A percentile compares a stretch with the other conserved stretches of the same genome.
phyloP scores from a whole-genome alignment of 176 grass and related monocot species.

The Lolium rigidum region DNA sequence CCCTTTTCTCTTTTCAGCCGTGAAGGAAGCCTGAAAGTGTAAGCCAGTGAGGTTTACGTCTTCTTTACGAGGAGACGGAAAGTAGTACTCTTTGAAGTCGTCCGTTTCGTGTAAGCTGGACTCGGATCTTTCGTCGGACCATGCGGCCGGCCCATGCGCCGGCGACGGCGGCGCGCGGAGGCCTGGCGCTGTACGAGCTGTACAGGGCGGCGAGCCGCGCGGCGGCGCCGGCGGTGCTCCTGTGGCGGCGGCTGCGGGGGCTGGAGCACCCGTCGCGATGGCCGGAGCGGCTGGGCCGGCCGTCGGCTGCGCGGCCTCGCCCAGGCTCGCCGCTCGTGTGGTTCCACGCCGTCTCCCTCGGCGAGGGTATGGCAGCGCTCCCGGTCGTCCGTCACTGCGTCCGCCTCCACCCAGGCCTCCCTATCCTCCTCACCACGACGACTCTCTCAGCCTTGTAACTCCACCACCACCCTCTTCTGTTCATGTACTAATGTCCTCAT shows the following conservation, averaged over 20 bases:
- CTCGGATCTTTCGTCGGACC: neutral
- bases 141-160: slow-evolving; percentile 36
- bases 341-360: slow-evolving; percentile 91
- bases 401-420: slow-evolving; percentile 46
- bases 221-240: slow-evolving; percentile 54
- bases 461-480: neutral
- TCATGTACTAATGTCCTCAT: neutral
- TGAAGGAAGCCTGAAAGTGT: neutral
- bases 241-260: slow-evolving; percentile 59
- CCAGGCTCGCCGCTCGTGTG: slow-evolving; percentile 63
- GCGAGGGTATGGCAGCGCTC: slow-evolving; percentile 81
- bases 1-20: no score
- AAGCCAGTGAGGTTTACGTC: neutral
- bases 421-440: slow-evolving; percentile 85
- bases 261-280: slow-evolving; percentile 72
- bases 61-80: neutral
- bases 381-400: slow-evolving; percentile 74
- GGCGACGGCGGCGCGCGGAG: slow-evolving; percentile 35
- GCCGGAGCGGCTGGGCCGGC: slow-evolving; percentile 63
- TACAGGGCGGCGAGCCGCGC: slow-evolving; percentile 61
- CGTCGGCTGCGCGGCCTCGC: slow-evolving; percentile 57
- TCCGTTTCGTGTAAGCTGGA: neutral
- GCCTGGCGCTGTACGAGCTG: slow-evolving; percentile 54
- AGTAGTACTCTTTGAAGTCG: neutral
- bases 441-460: slow-evolving; percentile 82